phyloP scores from a whole-genome alignment of 2,329 filamentous ascomycete species.

The Metarhizium rileyi region DNA sequence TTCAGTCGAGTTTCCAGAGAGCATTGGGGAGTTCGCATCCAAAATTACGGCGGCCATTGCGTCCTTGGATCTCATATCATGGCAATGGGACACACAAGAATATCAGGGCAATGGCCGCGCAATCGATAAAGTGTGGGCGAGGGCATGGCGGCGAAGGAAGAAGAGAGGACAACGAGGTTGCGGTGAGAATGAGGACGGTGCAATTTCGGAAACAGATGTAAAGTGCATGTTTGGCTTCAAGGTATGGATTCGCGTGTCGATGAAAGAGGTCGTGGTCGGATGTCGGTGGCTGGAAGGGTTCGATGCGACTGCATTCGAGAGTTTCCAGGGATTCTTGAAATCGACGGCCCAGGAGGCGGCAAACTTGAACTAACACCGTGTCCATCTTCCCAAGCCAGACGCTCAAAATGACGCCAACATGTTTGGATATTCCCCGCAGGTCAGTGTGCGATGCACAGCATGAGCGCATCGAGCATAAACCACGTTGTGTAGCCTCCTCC shows the following conservation, averaged over 20 bases:
- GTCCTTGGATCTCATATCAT: constrained; percentile 48
- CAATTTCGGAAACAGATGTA: constrained; percentile 12
- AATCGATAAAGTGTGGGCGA: constrained; percentile 67
- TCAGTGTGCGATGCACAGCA: too few relatives aligned
- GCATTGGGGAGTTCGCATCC: constrained; percentile 26
- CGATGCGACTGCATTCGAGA: constrained; percentile 70
- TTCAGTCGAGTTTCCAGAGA: constrained; percentile 35
- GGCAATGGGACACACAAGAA: constrained; percentile 49
- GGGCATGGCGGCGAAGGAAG: constrained; percentile 58
- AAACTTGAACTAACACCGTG: not conserved
- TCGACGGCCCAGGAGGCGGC: constrained; percentile 14
- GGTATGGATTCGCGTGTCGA: constrained; percentile 35
- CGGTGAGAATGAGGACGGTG: constrained; percentile 15
- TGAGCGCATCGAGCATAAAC: too few relatives aligned
- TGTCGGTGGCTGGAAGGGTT: constrained; percentile 61
- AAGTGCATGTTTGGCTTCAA: constrained; percentile 47
- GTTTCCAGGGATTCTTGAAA: constrained; percentile 74
- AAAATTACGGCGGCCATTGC: constrained; percentile 36
- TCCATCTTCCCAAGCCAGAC: not conserved
- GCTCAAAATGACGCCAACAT: too few relatives aligned
- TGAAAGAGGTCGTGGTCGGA: constrained; percentile 33
- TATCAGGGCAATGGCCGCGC: constrained; percentile 53
- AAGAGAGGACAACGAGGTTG: constrained; percentile 36
- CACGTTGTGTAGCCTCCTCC: too few relatives aligned
- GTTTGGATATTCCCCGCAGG: too few relatives aligned